A percentile compares a stretch with the other conserved stretches of the same genome.
Evolutionary conservation across 2,329 filamentous ascomycete species (phyloP).

Genomic region (Mycosphaerella arachidis): DNA sequence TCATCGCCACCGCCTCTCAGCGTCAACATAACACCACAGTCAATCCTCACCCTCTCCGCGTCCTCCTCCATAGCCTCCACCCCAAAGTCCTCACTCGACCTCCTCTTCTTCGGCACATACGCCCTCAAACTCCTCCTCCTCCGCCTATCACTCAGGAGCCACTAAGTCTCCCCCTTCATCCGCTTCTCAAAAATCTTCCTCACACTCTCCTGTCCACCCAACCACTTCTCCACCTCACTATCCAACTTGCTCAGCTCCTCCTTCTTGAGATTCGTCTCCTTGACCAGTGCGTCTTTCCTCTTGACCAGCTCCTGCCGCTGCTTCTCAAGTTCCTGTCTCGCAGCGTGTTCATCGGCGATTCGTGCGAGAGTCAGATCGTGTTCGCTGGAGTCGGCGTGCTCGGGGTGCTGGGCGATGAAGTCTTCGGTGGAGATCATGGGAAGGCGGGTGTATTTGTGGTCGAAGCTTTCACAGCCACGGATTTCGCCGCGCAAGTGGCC

Average conservation of each 20-base stretch:
- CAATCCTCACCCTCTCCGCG: neutral
- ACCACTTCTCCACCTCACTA: slow-evolving; percentile 67
- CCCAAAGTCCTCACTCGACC: neutral
- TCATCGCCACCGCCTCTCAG: neutral
- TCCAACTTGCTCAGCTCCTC: slow-evolving; percentile 89
- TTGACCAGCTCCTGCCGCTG: slow-evolving; percentile 62
- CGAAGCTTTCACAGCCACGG: slow-evolving; percentile 80
- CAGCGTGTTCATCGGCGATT: slow-evolving; percentile 83
- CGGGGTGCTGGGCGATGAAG: slow-evolving; percentile 65
- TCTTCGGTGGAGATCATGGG: slow-evolving; percentile 77
- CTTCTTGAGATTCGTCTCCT: slow-evolving; percentile 85
- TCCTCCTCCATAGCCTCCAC: neutral
- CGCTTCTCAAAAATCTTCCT: slow-evolving; percentile 28
- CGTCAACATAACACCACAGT: neutral
- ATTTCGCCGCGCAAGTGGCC: slow-evolving; percentile 87
- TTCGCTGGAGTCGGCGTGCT: slow-evolving; percentile 55
- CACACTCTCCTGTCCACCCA: slow-evolving; percentile 25
- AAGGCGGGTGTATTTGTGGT: slow-evolving; percentile 83
- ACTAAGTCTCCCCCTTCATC: slow-evolving; percentile 18
- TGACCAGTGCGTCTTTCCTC: slow-evolving; percentile 64
- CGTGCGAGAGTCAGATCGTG: slow-evolving; percentile 82
- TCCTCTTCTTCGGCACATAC: neutral
- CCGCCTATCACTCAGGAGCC: neutral
- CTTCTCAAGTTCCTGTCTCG: slow-evolving; percentile 80
- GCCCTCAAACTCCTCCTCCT: neutral